A percentile compares a stretch with the other conserved stretches of the same genome.
Evolutionary conservation across 768 basidiomycete genomes (phyloP).

Genomic region (Tricholoma matsutake): DNA sequence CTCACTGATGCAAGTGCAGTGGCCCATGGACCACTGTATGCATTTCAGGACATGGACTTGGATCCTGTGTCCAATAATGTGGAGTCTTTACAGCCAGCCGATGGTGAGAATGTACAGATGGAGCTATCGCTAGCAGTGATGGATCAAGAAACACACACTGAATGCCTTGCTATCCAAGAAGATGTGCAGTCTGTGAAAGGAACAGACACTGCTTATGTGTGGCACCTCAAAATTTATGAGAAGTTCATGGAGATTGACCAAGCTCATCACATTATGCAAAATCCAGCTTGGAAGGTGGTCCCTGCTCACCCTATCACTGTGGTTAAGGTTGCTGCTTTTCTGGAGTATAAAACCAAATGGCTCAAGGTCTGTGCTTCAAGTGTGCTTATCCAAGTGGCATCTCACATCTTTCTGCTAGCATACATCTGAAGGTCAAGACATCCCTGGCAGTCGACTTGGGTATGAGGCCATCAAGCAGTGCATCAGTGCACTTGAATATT

Average conservation of each 20-base stretch:
- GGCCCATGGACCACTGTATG: background rate
- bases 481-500: conserved; percentile 28
- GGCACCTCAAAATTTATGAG: conserved; percentile 26
- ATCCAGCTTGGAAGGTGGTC: conserved; percentile 10
- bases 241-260: conserved; percentile 21
- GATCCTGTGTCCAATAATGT: background rate
- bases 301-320: conserved; percentile 27
- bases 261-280: background rate
- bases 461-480: conserved; percentile 22
- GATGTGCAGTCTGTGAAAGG: background rate
- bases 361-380: no score
- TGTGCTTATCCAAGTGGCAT: no score
- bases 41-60: background rate
- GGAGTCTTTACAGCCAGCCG: background rate
- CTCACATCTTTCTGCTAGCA: background rate
- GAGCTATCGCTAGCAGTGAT: background rate
- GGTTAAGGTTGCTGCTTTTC: conserved; percentile 28
- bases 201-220: background rate
- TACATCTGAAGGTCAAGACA: conserved; percentile 12
- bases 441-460: conserved; percentile 24
- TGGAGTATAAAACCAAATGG: conserved; percentile 25
- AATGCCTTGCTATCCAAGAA: background rate
- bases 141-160: background rate
- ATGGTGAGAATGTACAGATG: background rate
- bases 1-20: no score